Percentiles rank a stretch among this genome's conserved stretches.
Evolutionary conservation across 176 grass and related monocot genomes (phyloP).

Genomic region (Stipa capillata): DNA sequence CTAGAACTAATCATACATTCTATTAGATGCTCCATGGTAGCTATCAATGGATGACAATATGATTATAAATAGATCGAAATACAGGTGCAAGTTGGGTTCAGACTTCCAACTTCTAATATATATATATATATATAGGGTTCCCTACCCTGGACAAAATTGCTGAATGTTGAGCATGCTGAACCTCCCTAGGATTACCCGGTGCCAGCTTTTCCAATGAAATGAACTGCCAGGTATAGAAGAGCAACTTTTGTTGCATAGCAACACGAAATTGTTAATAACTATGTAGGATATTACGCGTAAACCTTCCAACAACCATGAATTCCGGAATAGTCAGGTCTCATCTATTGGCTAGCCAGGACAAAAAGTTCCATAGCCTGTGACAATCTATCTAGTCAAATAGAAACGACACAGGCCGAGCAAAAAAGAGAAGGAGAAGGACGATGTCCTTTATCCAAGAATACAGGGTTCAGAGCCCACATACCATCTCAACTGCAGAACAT

Average conservation of each 20-base stretch:
- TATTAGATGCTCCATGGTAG: background rate
- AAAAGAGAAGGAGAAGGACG: background rate
- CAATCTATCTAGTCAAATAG: background rate
- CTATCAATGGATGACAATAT: background rate
- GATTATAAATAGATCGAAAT: background rate
- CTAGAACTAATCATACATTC: background rate
- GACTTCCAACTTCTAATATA: background rate
- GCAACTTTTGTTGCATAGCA: background rate
- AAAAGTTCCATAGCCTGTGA: background rate
- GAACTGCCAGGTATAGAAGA: background rate
- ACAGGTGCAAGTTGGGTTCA: background rate
- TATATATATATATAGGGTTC: background rate
- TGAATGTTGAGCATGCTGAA: background rate
- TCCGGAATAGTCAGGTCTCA: background rate
- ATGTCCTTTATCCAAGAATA: background rate
- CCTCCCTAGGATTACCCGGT: background rate
- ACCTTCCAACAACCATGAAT: background rate
- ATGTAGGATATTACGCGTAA: background rate
- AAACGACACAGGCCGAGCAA: background rate
- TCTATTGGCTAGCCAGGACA: background rate
- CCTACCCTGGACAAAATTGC: background rate
- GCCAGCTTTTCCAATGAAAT: background rate
- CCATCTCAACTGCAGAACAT: background rate
- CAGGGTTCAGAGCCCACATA: conserved; percentile 1
- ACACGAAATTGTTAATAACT: background rate